These are phyloP conservation scores for Aspergillus viridinutans DNA, from an alignment of 2,329 filamentous ascomycete genomes.

Conservation along the genomic window DNA sequence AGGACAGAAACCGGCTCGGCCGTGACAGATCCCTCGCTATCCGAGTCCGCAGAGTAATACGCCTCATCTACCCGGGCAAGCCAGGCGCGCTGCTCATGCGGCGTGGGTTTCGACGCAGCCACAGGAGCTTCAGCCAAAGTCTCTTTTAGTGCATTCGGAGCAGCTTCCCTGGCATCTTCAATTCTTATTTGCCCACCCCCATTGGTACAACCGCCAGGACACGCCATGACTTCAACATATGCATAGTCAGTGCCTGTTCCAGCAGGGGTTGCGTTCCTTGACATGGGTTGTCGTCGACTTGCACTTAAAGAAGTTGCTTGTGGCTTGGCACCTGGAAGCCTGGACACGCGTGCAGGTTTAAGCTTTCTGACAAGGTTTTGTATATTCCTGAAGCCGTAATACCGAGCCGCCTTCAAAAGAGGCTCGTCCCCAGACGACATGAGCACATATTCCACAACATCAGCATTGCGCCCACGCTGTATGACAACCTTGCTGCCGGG, in stretches of 20 bases:
- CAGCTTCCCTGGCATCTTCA: conserved; percentile 59
- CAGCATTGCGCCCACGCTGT: conserved; percentile 76
- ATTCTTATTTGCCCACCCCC: conserved; percentile 93
- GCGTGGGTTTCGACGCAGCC: conserved; percentile 56
- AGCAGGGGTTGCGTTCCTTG: conserved; percentile 28
- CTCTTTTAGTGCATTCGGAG: conserved; percentile 10
- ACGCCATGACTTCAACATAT: conserved; percentile 99
- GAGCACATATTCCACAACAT: conserved; percentile 82
- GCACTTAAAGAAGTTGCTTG: conserved; percentile 27
- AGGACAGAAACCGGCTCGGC: conserved; percentile 20
- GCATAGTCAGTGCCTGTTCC: conserved; percentile 60
- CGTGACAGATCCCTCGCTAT: conserved; percentile 28
- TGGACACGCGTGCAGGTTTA: conserved; percentile 72
- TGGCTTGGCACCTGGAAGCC: conserved; percentile 71
- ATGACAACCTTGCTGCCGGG: conserved; percentile 68
- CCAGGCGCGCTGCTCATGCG: conserved; percentile 83
- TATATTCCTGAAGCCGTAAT: conserved; percentile 97
- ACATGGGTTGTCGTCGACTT: conserved; percentile 26
- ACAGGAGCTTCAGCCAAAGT: conserved; percentile 20
- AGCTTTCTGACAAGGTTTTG: conserved; percentile 93
- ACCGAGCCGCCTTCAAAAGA: conserved; percentile 77
- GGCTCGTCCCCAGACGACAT: conserved; percentile 52
- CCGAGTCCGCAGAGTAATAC: conserved; percentile 70
- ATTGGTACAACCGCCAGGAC: conserved; percentile 97
- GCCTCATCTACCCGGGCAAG: conserved; percentile 78